Evolutionary conservation across 495 filamentous ascomycete genomes (phyloP).

Genomic region (Neurospora africana): DNA sequence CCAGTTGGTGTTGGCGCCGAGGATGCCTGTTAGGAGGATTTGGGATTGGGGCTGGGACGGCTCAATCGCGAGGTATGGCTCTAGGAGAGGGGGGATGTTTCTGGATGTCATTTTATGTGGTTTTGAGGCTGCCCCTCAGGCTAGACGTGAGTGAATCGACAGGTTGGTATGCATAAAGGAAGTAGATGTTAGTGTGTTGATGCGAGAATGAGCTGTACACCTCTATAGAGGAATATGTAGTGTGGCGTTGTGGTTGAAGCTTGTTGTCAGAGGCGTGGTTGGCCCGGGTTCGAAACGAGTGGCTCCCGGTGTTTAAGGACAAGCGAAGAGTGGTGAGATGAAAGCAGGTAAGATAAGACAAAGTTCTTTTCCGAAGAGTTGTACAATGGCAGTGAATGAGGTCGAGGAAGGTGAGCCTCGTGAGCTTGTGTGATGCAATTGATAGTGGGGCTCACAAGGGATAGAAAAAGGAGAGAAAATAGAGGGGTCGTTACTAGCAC

Average conservation of each 20-base stretch:
- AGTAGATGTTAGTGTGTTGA: neutral
- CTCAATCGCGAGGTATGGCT: constrained; percentile 48
- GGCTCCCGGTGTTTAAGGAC: neutral
- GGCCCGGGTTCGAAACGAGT: neutral
- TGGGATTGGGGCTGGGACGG: constrained; percentile 25
- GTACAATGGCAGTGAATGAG: neutral
- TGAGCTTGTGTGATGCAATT: neutral
- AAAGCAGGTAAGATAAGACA: neutral
- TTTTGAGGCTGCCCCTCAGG: no score
- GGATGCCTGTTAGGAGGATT: constrained; percentile 60
- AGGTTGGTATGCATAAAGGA: no score
- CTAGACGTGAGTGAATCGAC: no score
- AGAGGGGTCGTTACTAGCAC: neutral
- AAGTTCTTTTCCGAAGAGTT: neutral
- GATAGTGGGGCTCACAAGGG: neutral
- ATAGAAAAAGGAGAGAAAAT: neutral
- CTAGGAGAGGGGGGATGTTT: constrained; percentile 49
- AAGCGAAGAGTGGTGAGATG: neutral
- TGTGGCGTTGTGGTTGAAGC: neutral
- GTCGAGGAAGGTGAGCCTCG: neutral
- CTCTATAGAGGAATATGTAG: neutral
- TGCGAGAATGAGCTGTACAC: neutral
- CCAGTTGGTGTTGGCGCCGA: constrained; percentile 67
- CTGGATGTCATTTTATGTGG: constrained; percentile 6
- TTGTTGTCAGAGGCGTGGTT: neutral